phyloP scores from a whole-genome alignment of 169 alveolate species.

The Eimeria maxima region DNA sequence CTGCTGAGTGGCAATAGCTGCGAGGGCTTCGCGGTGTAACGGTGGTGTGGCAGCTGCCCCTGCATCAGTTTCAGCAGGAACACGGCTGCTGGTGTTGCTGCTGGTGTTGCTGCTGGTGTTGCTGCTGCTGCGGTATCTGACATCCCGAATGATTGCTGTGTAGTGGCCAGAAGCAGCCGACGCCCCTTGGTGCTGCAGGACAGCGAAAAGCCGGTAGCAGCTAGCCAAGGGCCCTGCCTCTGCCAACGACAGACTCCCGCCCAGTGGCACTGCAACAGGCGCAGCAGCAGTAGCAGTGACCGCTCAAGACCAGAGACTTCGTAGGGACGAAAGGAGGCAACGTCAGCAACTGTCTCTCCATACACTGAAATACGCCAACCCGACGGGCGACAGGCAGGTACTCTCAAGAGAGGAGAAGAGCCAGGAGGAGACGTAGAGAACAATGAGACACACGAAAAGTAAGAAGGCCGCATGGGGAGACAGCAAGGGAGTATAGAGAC shows the following conservation, averaged over 20 bases:
- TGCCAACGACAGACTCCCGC: constrained; percentile 40
- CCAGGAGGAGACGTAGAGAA: not conserved
- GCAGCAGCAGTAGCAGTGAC: not conserved
- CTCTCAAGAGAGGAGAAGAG: not conserved
- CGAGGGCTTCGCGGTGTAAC: not conserved
- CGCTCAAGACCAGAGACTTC: not conserved
- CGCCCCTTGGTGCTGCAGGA: constrained; percentile 79
- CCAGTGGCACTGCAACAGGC: constrained; percentile 21
- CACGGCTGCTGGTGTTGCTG: constrained; percentile 24
- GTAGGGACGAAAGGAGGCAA: not conserved
- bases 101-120: constrained; percentile 48
- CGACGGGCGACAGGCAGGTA: not conserved
- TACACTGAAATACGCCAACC: not conserved
- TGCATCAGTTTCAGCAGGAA: constrained; percentile 3
- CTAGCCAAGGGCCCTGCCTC: constrained; percentile 58
- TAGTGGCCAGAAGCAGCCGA: constrained; percentile 82
- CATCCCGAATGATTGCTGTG: constrained; percentile 73
- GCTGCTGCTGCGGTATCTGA: constrained; percentile 43
- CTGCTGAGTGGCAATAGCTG: not conserved
- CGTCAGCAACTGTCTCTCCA: no score
- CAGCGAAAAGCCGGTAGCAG: constrained; percentile 66
- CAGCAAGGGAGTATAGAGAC: not conserved
- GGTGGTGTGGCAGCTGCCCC: not conserved
- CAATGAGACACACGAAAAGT: not conserved
- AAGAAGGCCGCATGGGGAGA: no score